Percentiles rank a stretch among this genome's conserved stretches.
These are phyloP conservation scores for Glebionis coronaria DNA, from an alignment of 129 eudicot genomes.

Conservation along the genomic window DNA sequence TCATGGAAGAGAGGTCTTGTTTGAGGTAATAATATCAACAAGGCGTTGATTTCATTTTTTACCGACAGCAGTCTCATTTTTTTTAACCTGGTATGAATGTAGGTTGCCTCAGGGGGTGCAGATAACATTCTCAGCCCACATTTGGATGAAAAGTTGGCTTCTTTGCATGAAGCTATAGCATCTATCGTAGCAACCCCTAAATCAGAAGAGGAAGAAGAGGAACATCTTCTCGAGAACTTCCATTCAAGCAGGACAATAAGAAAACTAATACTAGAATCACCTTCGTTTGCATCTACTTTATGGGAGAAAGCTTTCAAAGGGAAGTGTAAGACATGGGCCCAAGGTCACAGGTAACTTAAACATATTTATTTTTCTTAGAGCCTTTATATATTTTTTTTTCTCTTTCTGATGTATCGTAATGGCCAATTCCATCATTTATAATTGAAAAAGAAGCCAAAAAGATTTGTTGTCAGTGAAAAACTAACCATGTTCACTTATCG, in stretches of 20 bases:
- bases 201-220: slow-evolving; percentile 49
- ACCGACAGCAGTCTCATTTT: too few relatives aligned
- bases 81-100: neutral
- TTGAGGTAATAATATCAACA: slow-evolving; percentile 55
- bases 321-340: slow-evolving; percentile 60
- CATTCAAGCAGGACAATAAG: slow-evolving; percentile 80
- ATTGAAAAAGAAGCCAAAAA: too few relatives aligned
- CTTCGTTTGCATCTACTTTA: slow-evolving; percentile 59
- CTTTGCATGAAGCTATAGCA: slow-evolving; percentile 57
- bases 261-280: slow-evolving; percentile 65
- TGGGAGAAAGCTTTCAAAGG: slow-evolving; percentile 76
- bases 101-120: slow-evolving; percentile 84
- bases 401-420: too few relatives aligned
- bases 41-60: too few relatives aligned
- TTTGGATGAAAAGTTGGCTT: slow-evolving; percentile 52
- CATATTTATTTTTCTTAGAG: too few relatives aligned
- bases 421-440: too few relatives aligned
- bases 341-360: slow-evolving; percentile 66
- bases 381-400: too few relatives aligned
- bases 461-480: too few relatives aligned
- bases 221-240: slow-evolving; percentile 70
- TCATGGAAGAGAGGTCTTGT: slow-evolving; percentile 76
- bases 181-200: slow-evolving; percentile 54
- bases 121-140: slow-evolving; percentile 62
- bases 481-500: neutral